These are phyloP conservation scores for Trametes gibbosa DNA, from an alignment of 768 basidiomycete genomes.

Conservation along the genomic window DNA sequence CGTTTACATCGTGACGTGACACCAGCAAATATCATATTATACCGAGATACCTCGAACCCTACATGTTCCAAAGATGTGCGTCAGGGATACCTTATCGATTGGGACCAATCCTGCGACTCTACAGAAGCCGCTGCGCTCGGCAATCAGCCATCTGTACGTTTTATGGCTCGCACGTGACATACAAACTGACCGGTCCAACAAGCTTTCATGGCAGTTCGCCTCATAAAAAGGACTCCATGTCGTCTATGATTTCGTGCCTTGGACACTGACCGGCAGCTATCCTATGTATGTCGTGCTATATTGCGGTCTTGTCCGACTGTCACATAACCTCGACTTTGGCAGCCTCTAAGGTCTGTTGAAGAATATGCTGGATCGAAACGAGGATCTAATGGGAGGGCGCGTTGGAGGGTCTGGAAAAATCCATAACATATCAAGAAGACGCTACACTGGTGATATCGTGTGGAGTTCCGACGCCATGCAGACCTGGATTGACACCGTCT, in stretches of 20 bases:
- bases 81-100: constrained; percentile 4
- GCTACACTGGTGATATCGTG: background rate
- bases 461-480: background rate
- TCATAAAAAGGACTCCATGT: too few species aligned
- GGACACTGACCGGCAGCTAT: background rate
- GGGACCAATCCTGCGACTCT: background rate
- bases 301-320: background rate
- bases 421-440: background rate
- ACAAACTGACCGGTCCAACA: background rate
- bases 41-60: background rate
- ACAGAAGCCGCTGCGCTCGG: background rate
- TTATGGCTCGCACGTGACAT: background rate
- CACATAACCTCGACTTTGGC: background rate
- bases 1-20: background rate
- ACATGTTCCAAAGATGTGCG: background rate
- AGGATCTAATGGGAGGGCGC: too few species aligned
- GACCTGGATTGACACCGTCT: background rate
- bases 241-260: too few species aligned
- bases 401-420: background rate
- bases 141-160: background rate
- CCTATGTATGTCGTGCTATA: constrained; percentile 3
- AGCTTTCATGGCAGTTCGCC: background rate
- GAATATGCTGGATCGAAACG: background rate
- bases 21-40: background rate
- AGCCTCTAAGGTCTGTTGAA: background rate